Evolutionary conservation across 2,329 filamentous ascomycete species (phyloP), one percentile per base, ranked within the genome.

Genomic region (Cadophora sp.): DNA sequence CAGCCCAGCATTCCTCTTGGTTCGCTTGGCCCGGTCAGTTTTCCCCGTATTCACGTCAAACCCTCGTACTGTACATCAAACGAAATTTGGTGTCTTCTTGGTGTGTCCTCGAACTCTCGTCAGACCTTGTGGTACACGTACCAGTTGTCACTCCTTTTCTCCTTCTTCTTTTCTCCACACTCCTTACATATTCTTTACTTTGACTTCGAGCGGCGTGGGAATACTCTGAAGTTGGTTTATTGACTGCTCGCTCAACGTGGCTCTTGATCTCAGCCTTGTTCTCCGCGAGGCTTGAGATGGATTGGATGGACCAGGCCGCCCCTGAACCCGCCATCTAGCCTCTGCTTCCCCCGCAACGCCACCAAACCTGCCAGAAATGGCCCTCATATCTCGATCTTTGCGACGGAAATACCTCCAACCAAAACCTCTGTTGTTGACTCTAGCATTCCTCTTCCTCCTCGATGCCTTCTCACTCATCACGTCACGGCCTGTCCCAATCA

Each of bases 371-470:
- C 37, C 37, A 12, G 14, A 40, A 8, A 71, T 70, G 67, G 24
- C 62, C 14, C 53, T 62, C 27, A 40, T 69, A 24, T 43, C 62
- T 8, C 71, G 69, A 31, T 68, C 64, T 4, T 56, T 69, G 48
- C 65, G 66, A 8, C 65, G 71, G 22, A 46, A 27, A 14, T 67
- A 63, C 40, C 34, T 72, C 14, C 68, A 62, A 1, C 67, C 64
- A 16, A 65, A 62, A 53, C 19, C 60, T 55, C 22, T 72, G 16
- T 22, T 73, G 16, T 4, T 71, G 6, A 59, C 63, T 2, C 40
- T 71, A 34, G 19, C 58, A 4, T 31, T 70, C 43, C 16, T 73
- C 58, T 34, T 73, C 22, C 31, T 68, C 16, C 50, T 73, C 16
- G 71, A 72, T 51, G 50, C 51, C 4, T 59, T 65, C 34, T 29